These are phyloP conservation scores for Fusarium miscanthi DNA, from an alignment of 2,329 filamentous ascomycete genomes.

Conservation along the genomic window DNA sequence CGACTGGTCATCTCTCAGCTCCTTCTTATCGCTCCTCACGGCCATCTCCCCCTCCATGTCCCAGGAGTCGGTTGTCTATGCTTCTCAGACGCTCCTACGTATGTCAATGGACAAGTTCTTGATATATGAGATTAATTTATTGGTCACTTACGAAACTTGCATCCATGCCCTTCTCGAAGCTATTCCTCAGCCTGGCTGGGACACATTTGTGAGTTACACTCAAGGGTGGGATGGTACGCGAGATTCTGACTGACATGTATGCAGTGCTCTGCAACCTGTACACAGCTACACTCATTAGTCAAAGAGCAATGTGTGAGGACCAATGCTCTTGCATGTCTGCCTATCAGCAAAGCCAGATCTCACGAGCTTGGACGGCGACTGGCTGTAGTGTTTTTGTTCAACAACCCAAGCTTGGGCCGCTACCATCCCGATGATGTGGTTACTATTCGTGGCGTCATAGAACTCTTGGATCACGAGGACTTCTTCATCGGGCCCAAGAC, in stretches of 20 bases:
- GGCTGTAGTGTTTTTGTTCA: conserved; percentile 72
- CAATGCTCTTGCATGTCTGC: conserved; percentile 69
- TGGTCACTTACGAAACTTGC: conserved; percentile 55
- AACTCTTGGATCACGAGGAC: conserved; percentile 58
- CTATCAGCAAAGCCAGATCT: conserved; percentile 59
- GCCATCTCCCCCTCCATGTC: conserved; percentile 52
- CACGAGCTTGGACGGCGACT: conserved; percentile 74
- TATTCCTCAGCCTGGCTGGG: conserved; percentile 54
- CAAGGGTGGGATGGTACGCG: background rate
- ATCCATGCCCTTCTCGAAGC: conserved; percentile 57
- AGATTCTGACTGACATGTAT: conserved; percentile 4
- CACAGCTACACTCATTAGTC: conserved; percentile 60
- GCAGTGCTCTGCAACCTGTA: conserved; percentile 63
- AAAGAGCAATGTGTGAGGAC: conserved; percentile 63
- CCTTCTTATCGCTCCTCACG: conserved; percentile 57
- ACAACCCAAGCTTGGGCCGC: conserved; percentile 56
- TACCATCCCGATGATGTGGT: conserved; percentile 56
- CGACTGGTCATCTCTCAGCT: conserved; percentile 59
- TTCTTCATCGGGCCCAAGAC: conserved; percentile 67
- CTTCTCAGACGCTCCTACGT: conserved; percentile 61
- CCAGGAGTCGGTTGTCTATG: conserved; percentile 51
- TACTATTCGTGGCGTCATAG: conserved; percentile 56
- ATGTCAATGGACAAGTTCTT: conserved; percentile 66
- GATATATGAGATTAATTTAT: conserved; percentile 55
- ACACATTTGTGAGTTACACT: conserved; percentile 54